Evolutionary conservation across 2,329 filamentous ascomycete genomes (phyloP), one percentile per base, ranked within the genome.

Genomic region (Neonectria sp.): DNA sequence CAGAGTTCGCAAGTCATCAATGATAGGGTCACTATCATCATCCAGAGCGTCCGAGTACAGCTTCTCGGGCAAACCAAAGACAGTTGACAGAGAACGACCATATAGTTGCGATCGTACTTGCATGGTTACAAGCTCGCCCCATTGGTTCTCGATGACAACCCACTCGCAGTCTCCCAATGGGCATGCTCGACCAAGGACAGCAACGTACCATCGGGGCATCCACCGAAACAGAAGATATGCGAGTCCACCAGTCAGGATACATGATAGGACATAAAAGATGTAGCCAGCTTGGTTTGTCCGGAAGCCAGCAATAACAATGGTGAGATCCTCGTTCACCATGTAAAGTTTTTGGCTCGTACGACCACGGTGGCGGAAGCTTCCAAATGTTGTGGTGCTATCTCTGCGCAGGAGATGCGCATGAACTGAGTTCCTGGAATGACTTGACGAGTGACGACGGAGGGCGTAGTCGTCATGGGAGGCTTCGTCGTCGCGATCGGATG

Each of bases 131-230:
- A 98, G 93, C 80, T 98, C 95, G 56, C 93, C 93, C 95, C 96
- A 98, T 86, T 98, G 95, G 76, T 99, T 98, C 87, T 98, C 96
- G 70, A 98, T 89, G 31, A 97, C 95, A 49, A 97, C 92, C 96
- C 97, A 99, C 67, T 93, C 87, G 76, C 94, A 96, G 61, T 93
- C 89, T 60, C 88, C 86, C 33, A 99, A 84, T 3, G 93, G 85
- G 17, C 89, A 89, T 6, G 90, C 83, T 60, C 84, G 88, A 31
- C 96, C 96, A 46, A 93, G 85, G 48, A 98, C 79, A 55, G 87
- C 88, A 56, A 98, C 91, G 74, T 93, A 91, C 94, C 94, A 97
- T 65, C 91, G 89, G 6, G 96, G 97, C 60, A 98, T 81, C 96
- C 96, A 99, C 69, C 95, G 89, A 63, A 98, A 88, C 6, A 98